Base-by-base conservation (phyloP, 495 filamentous ascomycete genomes). In the Tuber microsphaerosporum region DNA sequence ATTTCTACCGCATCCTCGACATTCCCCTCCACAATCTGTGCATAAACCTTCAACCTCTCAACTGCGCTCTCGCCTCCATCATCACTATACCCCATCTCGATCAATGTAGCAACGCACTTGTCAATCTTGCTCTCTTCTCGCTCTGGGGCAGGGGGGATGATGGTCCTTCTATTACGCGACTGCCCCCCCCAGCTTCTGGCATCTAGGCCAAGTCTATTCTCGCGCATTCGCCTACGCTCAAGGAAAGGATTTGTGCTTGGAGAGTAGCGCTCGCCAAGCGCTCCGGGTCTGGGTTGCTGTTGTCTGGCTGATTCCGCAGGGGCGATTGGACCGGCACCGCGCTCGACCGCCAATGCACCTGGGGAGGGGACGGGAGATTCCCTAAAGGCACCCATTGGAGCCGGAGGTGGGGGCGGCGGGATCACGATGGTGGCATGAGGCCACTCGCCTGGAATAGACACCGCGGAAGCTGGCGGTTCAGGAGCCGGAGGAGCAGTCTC, bases 1-100 rank as follows among this genome's bases (percentile, higher is more conserved):
- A 89, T 86, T 46, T 88, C 88, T 79, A 89, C 86, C 22, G 88
- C 88, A 76, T 86, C 85, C 17, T 75, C 71, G 37, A 89, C 77
- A 37, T 81, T 84, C 31, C 86, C 86, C 26, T 86, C 84, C 16
- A 85, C 84, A 68, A 87, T 86, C 43, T 86, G 86, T 0, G 88
- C 87, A 83, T 87, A 89, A 12, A 89, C 83, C 37, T 82, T 83
- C 78, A 89, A 82, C 61, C 88, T 84, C 69, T 86, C 81, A 44
- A 75, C 83, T 31, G 85, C 86, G 34, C 86, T 85, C 26, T 86
- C 83, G 45, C 70, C 78, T 37, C 84, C 76, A 46, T 81, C 81
- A 26, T 82, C 83, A n/a, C 85, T 86, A 76, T 87, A 89, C 0
- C 88, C 88, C 75, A 89, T 82, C 16, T 84, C 83, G 9, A 84